Conservation (phyloP, 371 early-diverging fungal genomes). For the Apophysomyces ossiformis region DNA sequence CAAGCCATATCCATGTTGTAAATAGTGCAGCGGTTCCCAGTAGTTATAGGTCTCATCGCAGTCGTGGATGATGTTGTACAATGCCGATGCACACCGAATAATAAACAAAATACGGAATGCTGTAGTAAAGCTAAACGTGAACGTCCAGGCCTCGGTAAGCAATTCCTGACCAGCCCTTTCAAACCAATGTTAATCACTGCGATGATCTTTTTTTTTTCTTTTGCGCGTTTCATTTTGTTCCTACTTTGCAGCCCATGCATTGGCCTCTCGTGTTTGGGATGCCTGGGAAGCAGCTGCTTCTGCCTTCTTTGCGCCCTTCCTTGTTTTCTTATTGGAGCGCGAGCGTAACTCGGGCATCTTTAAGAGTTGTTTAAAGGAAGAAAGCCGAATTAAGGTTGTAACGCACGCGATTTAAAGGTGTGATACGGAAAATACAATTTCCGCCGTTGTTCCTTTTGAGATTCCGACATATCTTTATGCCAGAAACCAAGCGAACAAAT, state of each 20-base stretch:
- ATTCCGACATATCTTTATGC: no score
- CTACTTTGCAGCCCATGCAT: constrained; percentile 1
- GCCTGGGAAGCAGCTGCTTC: constrained; percentile 13
- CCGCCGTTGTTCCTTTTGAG: no score
- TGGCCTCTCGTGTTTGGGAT: constrained; percentile 13
- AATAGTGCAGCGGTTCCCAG: constrained; percentile 93
- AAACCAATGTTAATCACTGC: neutral
- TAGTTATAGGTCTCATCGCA: constrained; percentile 97
- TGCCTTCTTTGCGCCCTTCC: constrained; percentile 25
- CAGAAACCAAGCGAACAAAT: no score
- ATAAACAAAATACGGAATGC: constrained; percentile 65
- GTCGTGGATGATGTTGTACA: constrained; percentile 71
- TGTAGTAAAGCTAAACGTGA: constrained; percentile 55
- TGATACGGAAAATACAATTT: no score
- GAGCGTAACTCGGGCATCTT: constrained; percentile 34
- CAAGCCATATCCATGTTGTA: constrained; percentile 83
- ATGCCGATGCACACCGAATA: constrained; percentile 68
- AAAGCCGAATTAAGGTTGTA: neutral
- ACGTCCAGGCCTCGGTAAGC: constrained; percentile 39
- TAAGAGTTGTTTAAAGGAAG: neutral
- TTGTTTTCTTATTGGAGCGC: constrained; percentile 35
- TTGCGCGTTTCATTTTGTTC: neutral
- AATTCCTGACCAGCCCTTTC: constrained; percentile 41
- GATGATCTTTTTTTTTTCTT: neutral
- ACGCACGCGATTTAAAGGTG: neutral